A percentile compares a stretch with the other conserved stretches of the same genome.
Conservation (phyloP, 139 green algal genomes). For the Micractinium conductrix region DNA sequence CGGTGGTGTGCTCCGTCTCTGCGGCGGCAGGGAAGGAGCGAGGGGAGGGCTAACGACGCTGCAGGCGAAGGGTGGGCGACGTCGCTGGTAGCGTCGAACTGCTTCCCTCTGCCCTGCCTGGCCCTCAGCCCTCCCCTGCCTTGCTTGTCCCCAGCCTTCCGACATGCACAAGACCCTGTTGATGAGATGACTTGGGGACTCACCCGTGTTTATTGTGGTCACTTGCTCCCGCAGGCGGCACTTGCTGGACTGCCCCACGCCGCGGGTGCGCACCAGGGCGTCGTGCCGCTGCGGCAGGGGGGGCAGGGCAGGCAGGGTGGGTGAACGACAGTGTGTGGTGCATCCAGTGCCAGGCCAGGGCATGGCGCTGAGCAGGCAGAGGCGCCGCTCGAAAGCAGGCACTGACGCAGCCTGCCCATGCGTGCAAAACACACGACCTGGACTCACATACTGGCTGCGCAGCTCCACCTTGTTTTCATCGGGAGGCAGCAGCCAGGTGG, state of each 20-base stretch:
- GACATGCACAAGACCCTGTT: background rate
- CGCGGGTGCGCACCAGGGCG: background rate
- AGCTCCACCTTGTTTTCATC: constrained; percentile 1
- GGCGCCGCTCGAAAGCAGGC: background rate
- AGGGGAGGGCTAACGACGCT: background rate
- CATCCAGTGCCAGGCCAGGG: no score
- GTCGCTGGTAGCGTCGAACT: background rate
- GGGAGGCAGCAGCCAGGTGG: constrained; percentile 21
- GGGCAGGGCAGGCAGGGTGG: background rate
- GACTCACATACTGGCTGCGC: constrained; percentile 16
- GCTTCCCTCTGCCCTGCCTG: background rate
- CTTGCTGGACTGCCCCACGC: background rate
- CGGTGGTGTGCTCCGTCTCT: constrained; percentile 38
- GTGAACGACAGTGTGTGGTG: background rate
- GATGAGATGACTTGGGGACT: background rate
- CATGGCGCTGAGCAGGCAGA: background rate
- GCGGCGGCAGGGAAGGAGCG: background rate
- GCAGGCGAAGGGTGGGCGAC: background rate
- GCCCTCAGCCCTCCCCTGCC: no score
- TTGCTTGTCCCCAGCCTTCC: no score
- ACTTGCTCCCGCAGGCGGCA: constrained; percentile 33
- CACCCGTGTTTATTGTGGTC: constrained; percentile 24
- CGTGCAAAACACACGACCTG: no score
- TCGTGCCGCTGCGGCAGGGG: constrained; percentile 9
- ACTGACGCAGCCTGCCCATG: background rate